Base-by-base conservation (phyloP, 257 asterid species). In the Salvia hispanica region DNA sequence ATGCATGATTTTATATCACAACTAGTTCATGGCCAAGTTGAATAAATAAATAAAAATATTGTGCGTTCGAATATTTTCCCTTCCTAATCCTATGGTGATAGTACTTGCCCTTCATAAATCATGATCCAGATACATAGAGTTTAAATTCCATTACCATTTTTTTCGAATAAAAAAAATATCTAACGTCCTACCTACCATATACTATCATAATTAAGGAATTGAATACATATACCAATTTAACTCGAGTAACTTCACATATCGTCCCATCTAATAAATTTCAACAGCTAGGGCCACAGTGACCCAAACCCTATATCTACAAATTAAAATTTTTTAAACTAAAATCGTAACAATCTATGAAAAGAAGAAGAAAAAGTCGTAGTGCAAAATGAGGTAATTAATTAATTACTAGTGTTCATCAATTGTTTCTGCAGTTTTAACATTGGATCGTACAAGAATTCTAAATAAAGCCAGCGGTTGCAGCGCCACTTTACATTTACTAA, bases 381-480 rank as follows among this genome's bases (percentile, higher is more conserved):
- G 12, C 36, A 48, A 66, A 72, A 36, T 34, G 63, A 57, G 65
- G 58, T 9, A 40, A 40, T 39, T 9, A 13, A 64, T 31, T 56
- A 13, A 64, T 31, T 56, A n/a, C n/a, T n/a, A 60, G 28, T 15
- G 36, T 37, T 69, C 33, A 48, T 71, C 7, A 64, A 45, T 56
- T 9, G 15, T 48, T 39, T 25, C 33, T 18, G 28, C 74, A 72
- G 31, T 61, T 62, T 40, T 39, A 48, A 62, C 72, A 34, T 77
- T 52, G 69, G 69, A 67, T 63, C 65, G 77, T 74, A 78, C 79
- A 59, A 53, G 28, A 66, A 36, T 74, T 62, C 74, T 76, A 60
- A 76, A 71, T 51, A 45, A 60, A 25, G 44, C 70, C 77, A 67
- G 63, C 80, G 69, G 40, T 44, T 54, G 80, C 72, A 70, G 68